Base-by-base conservation (phyloP, 177 flowering plant species). In the Vitis hybrid region DNA sequence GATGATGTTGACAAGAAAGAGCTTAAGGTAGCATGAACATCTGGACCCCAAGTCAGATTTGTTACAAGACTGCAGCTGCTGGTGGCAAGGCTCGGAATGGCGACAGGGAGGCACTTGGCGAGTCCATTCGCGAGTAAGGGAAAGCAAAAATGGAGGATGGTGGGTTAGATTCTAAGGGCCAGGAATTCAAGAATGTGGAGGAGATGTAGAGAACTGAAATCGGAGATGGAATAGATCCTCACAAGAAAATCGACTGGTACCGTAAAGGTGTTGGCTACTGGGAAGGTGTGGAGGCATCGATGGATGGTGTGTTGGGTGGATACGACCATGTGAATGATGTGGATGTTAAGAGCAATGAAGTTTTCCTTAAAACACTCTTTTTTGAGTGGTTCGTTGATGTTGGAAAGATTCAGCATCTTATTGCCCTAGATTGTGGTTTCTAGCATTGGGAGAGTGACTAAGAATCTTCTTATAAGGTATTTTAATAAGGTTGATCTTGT, bases 251-350 rank as follows among this genome's bases (percentile, higher is more conserved):
- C 13, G 84, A 89, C 6, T 94, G 99, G 99, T 94, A 94, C 76
- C 76, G 71, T 10, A 71, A 86, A 53, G 97, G 94, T 58, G 90
- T 95, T 35, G 84, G 85, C 24, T 93, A 93, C 65, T 95, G 99
- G 99, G 76, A 95, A 77, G 93, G 89, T 30, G 90, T 95, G 62
- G 97, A 93, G 77, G 94, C 99, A 13, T 85, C 98, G 2, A 87
- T 91, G 12, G 91, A 94, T 82, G 99, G 99, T 5, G 94, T 94
- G 32, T 73, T 94, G 73, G 99, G 99, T 63, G 24, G 24, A 24
- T 24, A 24, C 2, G 2, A 0, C 24, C 24, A 24, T 24, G 24
- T 24, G 24, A 24, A 0, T 24, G 24, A 24, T 24, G 24, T 24
- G 24, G 24, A 24, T 24, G 24, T 24, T 24, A 24, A 24, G 2